phyloP scores from a whole-genome alignment of 2,329 filamentous ascomycete genomes.

The Didymella segeticola region DNA sequence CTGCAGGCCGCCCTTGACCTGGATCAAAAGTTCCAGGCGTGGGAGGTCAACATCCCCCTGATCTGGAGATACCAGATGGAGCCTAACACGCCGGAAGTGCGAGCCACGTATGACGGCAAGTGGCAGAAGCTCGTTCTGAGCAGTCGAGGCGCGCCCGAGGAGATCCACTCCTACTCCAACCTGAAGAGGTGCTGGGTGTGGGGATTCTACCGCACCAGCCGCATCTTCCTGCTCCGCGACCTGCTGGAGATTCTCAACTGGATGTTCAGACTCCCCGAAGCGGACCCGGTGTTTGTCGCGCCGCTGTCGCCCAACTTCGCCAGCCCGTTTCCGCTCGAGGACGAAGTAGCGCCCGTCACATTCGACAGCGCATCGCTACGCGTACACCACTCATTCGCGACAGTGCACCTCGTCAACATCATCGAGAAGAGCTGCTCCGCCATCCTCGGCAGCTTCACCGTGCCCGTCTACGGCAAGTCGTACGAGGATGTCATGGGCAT shows the following conservation, averaged over 20 bases:
- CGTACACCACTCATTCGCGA: conserved; percentile 26
- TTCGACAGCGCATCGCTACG: conserved; percentile 27
- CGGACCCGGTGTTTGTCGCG: background rate
- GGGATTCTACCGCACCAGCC: conserved; percentile 40
- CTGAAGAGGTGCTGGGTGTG: conserved; percentile 37
- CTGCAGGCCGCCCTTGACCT: conserved; percentile 34
- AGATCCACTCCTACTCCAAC: conserved; percentile 34
- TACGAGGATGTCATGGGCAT: conserved; percentile 34
- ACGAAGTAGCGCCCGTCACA: background rate
- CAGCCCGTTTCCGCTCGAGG: conserved; percentile 10
- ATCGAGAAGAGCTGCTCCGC: conserved; percentile 36
- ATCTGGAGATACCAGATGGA: conserved; percentile 29
- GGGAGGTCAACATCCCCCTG: conserved; percentile 30
- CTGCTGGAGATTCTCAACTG: conserved; percentile 41
- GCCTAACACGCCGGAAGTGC: conserved; percentile 32
- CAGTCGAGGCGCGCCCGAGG: conserved; percentile 32
- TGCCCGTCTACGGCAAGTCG: conserved; percentile 32
- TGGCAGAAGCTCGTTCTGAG: conserved; percentile 34
- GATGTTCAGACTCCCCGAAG: conserved; percentile 36
- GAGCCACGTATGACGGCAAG: conserved; percentile 26
- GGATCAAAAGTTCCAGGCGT: conserved; percentile 34
- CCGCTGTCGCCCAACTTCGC: conserved; percentile 5
- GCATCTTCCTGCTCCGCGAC: conserved; percentile 38
- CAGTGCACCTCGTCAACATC: conserved; percentile 27
- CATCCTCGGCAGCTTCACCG: conserved; percentile 34